phyloP scores from a whole-genome alignment of 352 stramenopile species.

The Phytophthora litchii region DNA sequence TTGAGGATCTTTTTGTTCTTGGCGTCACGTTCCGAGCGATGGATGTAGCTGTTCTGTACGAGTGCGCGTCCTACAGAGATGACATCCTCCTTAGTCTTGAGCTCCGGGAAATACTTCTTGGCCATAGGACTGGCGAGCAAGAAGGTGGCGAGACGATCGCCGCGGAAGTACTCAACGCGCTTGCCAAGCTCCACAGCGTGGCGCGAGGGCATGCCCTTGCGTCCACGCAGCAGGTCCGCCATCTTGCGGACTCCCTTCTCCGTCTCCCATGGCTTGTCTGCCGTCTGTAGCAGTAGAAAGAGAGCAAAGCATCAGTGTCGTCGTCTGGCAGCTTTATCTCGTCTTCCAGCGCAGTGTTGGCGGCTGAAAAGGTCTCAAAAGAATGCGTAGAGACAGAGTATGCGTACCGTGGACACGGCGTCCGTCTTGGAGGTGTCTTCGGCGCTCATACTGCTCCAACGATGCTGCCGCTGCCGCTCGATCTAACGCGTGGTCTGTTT shows the following conservation, averaged over 20 bases:
- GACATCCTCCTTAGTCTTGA: slow-evolving; percentile 81
- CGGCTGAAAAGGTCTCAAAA: background rate
- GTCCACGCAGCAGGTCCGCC: slow-evolving; percentile 81
- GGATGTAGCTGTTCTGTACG: slow-evolving; percentile 84
- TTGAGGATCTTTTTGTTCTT: slow-evolving; percentile 90
- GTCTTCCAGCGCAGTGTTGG: background rate
- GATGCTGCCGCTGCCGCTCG: slow-evolving; percentile 10
- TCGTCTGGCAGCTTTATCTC: slow-evolving; percentile 6
- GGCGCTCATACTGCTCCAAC: slow-evolving; percentile 26
- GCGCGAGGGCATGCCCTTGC: slow-evolving; percentile 88
- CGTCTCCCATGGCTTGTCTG: slow-evolving; percentile 72
- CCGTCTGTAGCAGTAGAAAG: slow-evolving; percentile 29
- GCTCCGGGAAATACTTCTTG: slow-evolving; percentile 87
- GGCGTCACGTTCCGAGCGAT: slow-evolving; percentile 84
- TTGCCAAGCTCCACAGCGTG: slow-evolving; percentile 91
- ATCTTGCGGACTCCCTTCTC: slow-evolving; percentile 81
- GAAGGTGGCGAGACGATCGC: slow-evolving; percentile 87
- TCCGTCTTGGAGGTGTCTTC: slow-evolving; percentile 33
- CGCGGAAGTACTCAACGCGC: slow-evolving; percentile 92
- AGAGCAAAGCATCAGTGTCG: slow-evolving; percentile 20
- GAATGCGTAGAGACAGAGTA: background rate
- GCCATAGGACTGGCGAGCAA: slow-evolving; percentile 73
- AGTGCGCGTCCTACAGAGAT: slow-evolving; percentile 75
- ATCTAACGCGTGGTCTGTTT: slow-evolving; percentile 41
- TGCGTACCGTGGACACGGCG: slow-evolving; percentile 29